These are phyloP conservation scores for Gautieria morchelliformis DNA, from an alignment of 768 basidiomycete genomes.

Conservation along the genomic window DNA sequence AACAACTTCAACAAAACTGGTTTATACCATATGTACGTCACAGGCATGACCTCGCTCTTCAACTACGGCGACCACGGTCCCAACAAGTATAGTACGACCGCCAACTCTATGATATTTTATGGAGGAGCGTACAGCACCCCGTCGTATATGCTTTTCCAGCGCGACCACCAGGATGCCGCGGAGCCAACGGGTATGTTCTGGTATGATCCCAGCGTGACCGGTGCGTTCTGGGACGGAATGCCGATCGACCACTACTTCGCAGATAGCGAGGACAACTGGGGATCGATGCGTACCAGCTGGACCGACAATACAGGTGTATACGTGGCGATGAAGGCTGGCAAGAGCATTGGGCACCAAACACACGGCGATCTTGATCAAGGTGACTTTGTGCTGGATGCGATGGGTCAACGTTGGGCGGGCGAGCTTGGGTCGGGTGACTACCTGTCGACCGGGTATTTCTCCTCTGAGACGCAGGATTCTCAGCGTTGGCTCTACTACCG, in stretches of 20 bases:
- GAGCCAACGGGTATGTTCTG: conserved; percentile 86
- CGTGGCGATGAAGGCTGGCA: conserved; percentile 85
- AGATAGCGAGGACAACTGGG: conserved; percentile 71
- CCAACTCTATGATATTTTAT: conserved; percentile 80
- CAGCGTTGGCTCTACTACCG: conserved; percentile 88
- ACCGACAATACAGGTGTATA: conserved; percentile 76
- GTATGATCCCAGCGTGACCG: conserved; percentile 76
- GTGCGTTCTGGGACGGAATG: conserved; percentile 88
- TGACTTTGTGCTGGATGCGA: conserved; percentile 90
- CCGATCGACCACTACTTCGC: conserved; percentile 79
- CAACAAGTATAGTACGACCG: conserved; percentile 92
- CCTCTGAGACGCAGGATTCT: conserved; percentile 54
- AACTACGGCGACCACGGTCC: conserved; percentile 80
- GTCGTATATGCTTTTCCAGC: conserved; percentile 77
- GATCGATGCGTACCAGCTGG: conserved; percentile 86
- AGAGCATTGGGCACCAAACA: conserved; percentile 74
- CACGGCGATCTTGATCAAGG: conserved; percentile 93
- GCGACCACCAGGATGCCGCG: conserved; percentile 72
- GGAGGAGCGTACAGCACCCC: conserved; percentile 61
- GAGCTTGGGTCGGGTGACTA: conserved; percentile 91
- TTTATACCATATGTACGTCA: conserved; percentile 81
- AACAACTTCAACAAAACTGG: conserved; percentile 64
- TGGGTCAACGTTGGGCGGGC: conserved; percentile 91
- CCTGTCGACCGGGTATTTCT: conserved; percentile 67
- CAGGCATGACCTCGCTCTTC: conserved; percentile 80